phyloP scores from a whole-genome alignment of 768 basidiomycete genomes.

The Cyclocybe cylindracea region DNA sequence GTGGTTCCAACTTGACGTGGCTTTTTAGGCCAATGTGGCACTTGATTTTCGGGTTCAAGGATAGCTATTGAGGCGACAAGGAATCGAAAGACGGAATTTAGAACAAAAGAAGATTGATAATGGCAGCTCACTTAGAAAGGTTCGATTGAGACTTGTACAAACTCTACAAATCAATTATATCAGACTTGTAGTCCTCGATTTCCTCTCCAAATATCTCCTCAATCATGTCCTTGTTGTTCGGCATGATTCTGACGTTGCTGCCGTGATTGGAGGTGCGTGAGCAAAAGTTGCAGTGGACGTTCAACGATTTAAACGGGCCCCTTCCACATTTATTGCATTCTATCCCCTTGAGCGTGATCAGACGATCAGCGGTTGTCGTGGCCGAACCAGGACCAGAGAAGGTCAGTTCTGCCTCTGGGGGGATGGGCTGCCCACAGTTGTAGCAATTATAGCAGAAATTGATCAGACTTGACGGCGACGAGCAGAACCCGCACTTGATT shows the following conservation, averaged over 20 bases:
- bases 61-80: no score
- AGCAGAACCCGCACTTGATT: constrained; percentile 3
- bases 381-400: not conserved
- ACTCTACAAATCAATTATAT: not conserved
- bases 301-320: not conserved
- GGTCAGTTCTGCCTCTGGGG: not conserved
- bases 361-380: not conserved
- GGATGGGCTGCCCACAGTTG: not conserved
- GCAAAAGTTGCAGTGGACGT: not conserved
- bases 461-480: not conserved
- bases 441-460: not conserved
- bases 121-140: not conserved
- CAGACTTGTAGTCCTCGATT: constrained; percentile 1
- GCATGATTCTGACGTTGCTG: not conserved
- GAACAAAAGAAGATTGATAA: no score
- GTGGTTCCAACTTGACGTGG: no score
- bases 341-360: not conserved
- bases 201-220: constrained; percentile 7
- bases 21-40: no score
- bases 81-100: no score
- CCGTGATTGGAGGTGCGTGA: not conserved
- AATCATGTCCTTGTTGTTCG: not conserved
- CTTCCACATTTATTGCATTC: not conserved
- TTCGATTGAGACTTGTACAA: not conserved
- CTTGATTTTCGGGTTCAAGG: no score